Base-by-base conservation (phyloP, 805 yeast genomes). In the Candida peoriensis region DNA sequence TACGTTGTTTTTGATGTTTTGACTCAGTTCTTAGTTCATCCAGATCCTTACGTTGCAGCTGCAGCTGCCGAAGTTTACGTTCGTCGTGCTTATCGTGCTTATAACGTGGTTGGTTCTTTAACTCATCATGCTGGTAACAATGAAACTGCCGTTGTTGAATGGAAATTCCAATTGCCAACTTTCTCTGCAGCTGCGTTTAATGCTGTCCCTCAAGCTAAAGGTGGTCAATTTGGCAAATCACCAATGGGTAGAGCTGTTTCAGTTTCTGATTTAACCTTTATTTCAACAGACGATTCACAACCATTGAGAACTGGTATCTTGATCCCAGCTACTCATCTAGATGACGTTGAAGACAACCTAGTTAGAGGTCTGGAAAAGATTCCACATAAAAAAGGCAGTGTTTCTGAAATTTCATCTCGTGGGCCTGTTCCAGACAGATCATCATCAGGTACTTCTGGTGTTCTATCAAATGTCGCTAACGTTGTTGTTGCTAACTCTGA, bases 11-110 rank as follows among this genome's bases (percentile, higher is more conserved):
- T 90, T 59, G 99, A 93, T 58, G 97, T 94, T 24, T 74, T 93
- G 59, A 74, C 95, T 29, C 97, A 87, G 64, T 93, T 93, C 65
- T 76, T 93, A 64, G 76, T 74, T 36, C 83, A 86, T 49, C 54
- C 72, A 10, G 97, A 94, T 54, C 84, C 82, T 31, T 85, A 86
- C 72, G 90, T 93, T 41, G 83, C 90, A 4, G 76, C 90, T 46
- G 97, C 98, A 24, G 97, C 98, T 24, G 87, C 95, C 30, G 97
- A 93, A 64, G 95, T 93, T 39, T 93, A 93, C 61, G 81, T 89
- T 41, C 82, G 97, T 61, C 82, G 98, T 61, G 95, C 97, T 29
- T 93, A 89, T 70, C 79, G 97, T 55, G 97, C 97, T 24, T 93
- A 94, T 66, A 81, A 87, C 26, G 81, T 93, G 42, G 80, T 93